Conservation (phyloP, 176 grass and related monocot genomes). For the Eremochloa ophiuroides region DNA sequence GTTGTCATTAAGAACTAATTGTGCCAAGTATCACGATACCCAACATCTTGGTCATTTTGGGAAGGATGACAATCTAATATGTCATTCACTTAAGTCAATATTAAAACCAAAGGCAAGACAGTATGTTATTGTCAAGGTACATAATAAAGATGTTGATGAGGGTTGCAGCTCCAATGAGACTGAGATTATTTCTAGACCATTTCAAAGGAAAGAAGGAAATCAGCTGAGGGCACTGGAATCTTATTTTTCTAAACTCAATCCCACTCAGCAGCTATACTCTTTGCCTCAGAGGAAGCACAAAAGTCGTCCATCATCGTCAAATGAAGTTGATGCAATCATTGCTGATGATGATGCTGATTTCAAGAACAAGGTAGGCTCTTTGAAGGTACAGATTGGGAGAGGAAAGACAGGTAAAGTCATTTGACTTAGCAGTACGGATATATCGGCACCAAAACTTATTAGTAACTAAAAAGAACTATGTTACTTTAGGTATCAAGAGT, state of each 20-base stretch:
- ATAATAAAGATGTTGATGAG: constrained; percentile 16
- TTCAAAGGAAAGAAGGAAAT: neutral
- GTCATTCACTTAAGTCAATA: neutral
- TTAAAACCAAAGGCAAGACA: constrained; percentile 3
- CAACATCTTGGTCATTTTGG: neutral
- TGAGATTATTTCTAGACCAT: constrained; percentile 3
- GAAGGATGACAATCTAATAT: neutral
- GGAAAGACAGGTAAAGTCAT: constrained; percentile 33
- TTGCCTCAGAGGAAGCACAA: neutral
- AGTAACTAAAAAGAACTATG: neutral
- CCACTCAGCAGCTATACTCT: constrained; percentile 5
- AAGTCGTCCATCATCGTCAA: neutral
- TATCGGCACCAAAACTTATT: neutral
- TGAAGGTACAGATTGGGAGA: constrained; percentile 25
- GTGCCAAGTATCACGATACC: neutral
- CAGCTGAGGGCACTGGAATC: constrained; percentile 41
- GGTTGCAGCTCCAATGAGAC: constrained; percentile 15
- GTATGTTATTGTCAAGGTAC: constrained; percentile 4
- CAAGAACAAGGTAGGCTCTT: constrained; percentile 14
- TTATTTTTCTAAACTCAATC: constrained; percentile 43
- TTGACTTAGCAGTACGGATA: neutral
- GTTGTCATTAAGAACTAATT: neutral
- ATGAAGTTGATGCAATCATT: constrained; percentile 14
- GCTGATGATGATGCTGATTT: neutral
- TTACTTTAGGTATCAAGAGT: constrained; percentile 26